A percentile compares a stretch with the other conserved stretches of the same genome.
Conservation (phyloP, 352 stramenopile genomes). For the Phytopythium delawarense region DNA sequence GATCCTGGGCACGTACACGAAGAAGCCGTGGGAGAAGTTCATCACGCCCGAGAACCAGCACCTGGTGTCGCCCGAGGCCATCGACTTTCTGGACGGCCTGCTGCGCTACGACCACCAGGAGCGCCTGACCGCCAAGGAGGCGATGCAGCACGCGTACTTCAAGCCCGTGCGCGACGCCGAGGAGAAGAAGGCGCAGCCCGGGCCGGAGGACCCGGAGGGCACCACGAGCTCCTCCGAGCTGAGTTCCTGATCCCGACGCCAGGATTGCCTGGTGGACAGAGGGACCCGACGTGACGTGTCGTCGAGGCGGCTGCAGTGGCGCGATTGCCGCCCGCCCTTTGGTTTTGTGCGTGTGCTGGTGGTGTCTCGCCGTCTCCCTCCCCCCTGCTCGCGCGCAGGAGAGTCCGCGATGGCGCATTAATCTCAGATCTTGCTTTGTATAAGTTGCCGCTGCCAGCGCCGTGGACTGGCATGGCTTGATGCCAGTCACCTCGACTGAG, state of each 20-base stretch:
- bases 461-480: too few relatives aligned
- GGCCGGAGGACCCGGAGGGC: constrained; percentile 49
- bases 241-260: constrained; percentile 35
- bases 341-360: neutral
- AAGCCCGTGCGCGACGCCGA: constrained; percentile 86
- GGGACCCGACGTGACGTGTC: neutral
- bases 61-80: constrained; percentile 93
- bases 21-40: constrained; percentile 99
- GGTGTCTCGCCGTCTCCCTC: too few relatives aligned
- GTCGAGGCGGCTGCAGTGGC: neutral
- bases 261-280: neutral
- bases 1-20: constrained; percentile 95
- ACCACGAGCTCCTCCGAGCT: constrained; percentile 74
- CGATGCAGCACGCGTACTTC: constrained; percentile 98
- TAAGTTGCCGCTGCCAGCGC: too few relatives aligned
- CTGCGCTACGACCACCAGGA: constrained; percentile 96
- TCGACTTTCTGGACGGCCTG: constrained; percentile 92
- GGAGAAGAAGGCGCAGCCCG: constrained; percentile 51
- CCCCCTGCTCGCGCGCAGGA: too few relatives aligned
- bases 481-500: too few relatives aligned
- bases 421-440: too few relatives aligned
- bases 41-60: constrained; percentile 98
- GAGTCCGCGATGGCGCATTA: too few relatives aligned
- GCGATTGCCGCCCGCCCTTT: neutral
- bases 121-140: constrained; percentile 97